Evolutionary conservation across 2,329 filamentous ascomycete species (phyloP).

Genomic region (Emergomyces orientalis): DNA sequence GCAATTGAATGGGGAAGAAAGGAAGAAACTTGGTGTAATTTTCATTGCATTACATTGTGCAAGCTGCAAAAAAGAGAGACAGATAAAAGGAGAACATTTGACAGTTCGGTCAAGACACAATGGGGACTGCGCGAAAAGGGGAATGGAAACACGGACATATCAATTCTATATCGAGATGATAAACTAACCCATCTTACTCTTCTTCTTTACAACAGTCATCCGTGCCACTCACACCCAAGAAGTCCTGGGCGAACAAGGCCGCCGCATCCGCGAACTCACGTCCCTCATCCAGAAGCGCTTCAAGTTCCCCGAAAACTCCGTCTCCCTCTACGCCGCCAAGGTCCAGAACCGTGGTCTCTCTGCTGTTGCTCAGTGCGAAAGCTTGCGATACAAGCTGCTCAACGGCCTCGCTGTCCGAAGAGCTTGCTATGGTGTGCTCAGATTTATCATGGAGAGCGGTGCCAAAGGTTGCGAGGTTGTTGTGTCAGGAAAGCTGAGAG

Average conservation of each 20-base stretch:
- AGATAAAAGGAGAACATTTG: not conserved
- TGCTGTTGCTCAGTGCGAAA: slow-evolving; percentile 99
- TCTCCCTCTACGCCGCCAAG: slow-evolving; percentile 99
- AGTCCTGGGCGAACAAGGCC: slow-evolving; percentile 98
- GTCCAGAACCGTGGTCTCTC: slow-evolving; percentile 99
- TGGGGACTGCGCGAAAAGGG: not conserved
- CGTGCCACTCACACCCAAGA: slow-evolving; percentile 99
- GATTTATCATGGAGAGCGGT: slow-evolving; percentile 99
- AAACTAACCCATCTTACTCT: not conserved
- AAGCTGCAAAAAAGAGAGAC: not conserved
- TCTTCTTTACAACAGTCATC: slow-evolving; percentile 53
- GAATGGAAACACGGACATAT: not conserved
- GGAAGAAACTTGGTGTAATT: not conserved
- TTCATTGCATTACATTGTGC: not conserved
- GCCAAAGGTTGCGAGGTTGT: slow-evolving; percentile 99
- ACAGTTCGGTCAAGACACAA: not conserved
- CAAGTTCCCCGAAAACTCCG: slow-evolving; percentile 99
- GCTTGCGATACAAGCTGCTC: slow-evolving; percentile 99
- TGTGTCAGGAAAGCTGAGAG: slow-evolving; percentile 97
- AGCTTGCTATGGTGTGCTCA: slow-evolving; percentile 99
- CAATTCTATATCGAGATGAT: not conserved
- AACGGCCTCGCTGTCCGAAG: slow-evolving; percentile 98
- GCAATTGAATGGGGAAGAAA: not conserved
- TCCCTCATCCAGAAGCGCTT: slow-evolving; percentile 99
- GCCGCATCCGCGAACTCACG: slow-evolving; percentile 99